Percentiles rank a stretch among this genome's conserved stretches.
These are phyloP conservation scores for Ambrosia artemisiifolia DNA, from an alignment of 129 eudicot genomes.

Conservation along the genomic window DNA sequence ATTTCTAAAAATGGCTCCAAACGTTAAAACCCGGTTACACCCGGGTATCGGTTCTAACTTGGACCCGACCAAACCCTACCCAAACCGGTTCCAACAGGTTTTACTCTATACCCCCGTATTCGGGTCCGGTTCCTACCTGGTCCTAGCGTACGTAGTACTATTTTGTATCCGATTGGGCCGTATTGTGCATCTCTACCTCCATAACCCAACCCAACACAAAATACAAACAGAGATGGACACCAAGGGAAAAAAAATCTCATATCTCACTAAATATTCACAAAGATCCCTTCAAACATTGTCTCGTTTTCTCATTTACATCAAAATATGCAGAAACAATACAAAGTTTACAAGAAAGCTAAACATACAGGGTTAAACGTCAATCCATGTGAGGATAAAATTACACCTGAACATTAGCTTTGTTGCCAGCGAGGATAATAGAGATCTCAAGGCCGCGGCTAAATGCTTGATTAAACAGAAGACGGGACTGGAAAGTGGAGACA, in stretches of 20 bases:
- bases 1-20: no score
- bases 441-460: slow-evolving; percentile 98
- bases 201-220: no score
- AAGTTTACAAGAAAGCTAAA: slow-evolving; percentile 1
- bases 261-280: slow-evolving; percentile 24
- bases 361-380: neutral
- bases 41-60: no score
- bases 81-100: no score
- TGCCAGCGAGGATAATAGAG: slow-evolving; percentile 94
- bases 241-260: slow-evolving; percentile 7
- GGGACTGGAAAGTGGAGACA: slow-evolving; percentile 93
- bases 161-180: no score
- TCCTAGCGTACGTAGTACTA: no score
- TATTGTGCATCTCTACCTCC: no score
- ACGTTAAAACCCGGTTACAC: no score
- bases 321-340: slow-evolving; percentile 11
- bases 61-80: no score
- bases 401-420: slow-evolving; percentile 86
- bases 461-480: slow-evolving; percentile 95
- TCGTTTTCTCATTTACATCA: neutral
- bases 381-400: slow-evolving; percentile 13
- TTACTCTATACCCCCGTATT: no score
- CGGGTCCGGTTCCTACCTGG: no score
- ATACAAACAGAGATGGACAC: neutral
- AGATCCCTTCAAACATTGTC: neutral